A percentile compares a stretch with the other conserved stretches of the same genome.
These are phyloP conservation scores for Dalbergia cochinchinensis DNA, from an alignment of 306 rosid species.

Conservation along the genomic window DNA sequence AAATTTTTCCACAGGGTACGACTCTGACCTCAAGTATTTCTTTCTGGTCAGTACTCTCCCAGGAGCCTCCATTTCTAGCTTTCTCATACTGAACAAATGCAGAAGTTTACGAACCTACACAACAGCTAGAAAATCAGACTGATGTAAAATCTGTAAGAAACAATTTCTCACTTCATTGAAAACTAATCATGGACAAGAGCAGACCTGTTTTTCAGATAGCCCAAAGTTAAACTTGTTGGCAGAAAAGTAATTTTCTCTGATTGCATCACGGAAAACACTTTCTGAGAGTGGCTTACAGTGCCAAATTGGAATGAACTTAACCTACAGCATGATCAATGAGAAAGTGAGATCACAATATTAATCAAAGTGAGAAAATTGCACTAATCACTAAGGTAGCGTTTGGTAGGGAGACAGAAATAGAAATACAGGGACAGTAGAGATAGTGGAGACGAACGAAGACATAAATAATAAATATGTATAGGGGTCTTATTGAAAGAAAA, in stretches of 20 bases:
- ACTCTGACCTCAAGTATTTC: slow-evolving; percentile 31
- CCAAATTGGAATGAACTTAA: slow-evolving; percentile 62
- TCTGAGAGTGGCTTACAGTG: slow-evolving; percentile 64
- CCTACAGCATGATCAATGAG: slow-evolving; percentile 49
- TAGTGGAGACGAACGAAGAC: too few relatives aligned
- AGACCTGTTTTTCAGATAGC: slow-evolving; percentile 71
- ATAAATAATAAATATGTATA: too few relatives aligned
- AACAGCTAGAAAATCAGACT: slow-evolving; percentile 22
- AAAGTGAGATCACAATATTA: slow-evolving; percentile 11
- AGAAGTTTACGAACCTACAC: slow-evolving; percentile 64
- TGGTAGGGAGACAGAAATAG: too few relatives aligned
- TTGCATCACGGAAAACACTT: slow-evolving; percentile 54
- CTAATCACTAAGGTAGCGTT: neutral
- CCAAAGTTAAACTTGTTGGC: slow-evolving; percentile 64
- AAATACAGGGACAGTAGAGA: too few relatives aligned
- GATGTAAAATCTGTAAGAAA: slow-evolving; percentile 6
- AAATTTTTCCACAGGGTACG: slow-evolving; percentile 24
- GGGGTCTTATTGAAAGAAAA: too few relatives aligned
- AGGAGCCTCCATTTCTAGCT: slow-evolving; percentile 29
- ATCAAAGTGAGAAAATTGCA: neutral
- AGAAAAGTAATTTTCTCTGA: slow-evolving; percentile 65
- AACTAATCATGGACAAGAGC: slow-evolving; percentile 44
- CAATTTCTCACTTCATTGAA: neutral
- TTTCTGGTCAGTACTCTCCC: slow-evolving; percentile 32
- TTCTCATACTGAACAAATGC: slow-evolving; percentile 53